These are phyloP conservation scores for Croton laevigatus DNA, from an alignment of 441 rosid genomes.

Conservation along the genomic window DNA sequence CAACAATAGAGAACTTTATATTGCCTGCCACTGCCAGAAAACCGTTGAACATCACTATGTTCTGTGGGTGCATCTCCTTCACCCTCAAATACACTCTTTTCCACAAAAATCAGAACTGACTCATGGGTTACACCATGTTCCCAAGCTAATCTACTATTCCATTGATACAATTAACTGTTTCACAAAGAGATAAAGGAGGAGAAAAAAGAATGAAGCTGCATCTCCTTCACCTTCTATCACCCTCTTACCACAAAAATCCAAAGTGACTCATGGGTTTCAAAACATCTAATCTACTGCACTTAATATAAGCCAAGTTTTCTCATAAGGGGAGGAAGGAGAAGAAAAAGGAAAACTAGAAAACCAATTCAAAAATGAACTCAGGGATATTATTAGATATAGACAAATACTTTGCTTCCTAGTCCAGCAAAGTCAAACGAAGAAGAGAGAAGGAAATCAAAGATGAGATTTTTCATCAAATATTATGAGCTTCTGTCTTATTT, in stretches of 20 bases:
- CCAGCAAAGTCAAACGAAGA: not conserved
- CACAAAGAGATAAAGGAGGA: not conserved
- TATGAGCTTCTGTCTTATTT: not conserved
- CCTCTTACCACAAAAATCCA: no score
- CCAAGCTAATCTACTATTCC: slow-evolving; percentile 8
- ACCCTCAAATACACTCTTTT: not conserved
- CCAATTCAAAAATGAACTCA: not conserved
- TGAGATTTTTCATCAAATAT: not conserved
- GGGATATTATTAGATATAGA: not conserved
- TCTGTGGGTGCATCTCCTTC: not conserved
- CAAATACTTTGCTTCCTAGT: not conserved
- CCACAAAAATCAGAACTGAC: slow-evolving; percentile 6
- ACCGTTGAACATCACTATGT: slow-evolving; percentile 3
- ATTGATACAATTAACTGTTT: not conserved
- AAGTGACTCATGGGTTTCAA: no score
- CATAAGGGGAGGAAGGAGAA: not conserved
- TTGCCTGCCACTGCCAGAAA: slow-evolving; percentile 6
- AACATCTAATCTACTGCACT: no score
- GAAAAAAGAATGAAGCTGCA: no score
- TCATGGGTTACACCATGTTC: slow-evolving; percentile 8
- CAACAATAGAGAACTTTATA: slow-evolving; percentile 6
- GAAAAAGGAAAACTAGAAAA: not conserved
- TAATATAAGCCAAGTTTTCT: no score
- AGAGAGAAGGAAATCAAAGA: not conserved
- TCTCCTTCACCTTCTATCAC: no score